Conservation (phyloP, 208 protist genomes). For the Trichomonas tenax region DNA sequence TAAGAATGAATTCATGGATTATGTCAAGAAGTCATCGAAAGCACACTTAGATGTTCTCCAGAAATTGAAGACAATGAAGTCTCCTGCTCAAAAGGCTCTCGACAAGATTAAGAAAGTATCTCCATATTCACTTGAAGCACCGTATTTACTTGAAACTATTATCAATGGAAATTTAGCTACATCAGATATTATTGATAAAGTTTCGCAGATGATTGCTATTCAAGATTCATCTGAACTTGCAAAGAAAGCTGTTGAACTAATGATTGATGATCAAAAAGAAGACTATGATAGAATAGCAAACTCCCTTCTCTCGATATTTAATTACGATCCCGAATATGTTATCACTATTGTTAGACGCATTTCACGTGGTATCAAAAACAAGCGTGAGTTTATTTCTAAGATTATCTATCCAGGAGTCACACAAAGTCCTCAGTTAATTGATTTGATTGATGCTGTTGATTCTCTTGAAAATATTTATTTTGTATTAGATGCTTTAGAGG, state of each 20-base stretch:
- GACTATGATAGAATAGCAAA: not conserved
- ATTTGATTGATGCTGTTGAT: not conserved
- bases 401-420: not conserved
- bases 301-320: not conserved
- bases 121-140: not conserved
- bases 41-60: not conserved
- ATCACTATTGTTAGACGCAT: not conserved
- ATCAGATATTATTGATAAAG: not conserved
- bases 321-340: not conserved
- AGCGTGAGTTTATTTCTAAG: not conserved
- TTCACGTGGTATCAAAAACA: not conserved
- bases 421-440: not conserved
- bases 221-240: not conserved
- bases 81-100: not conserved
- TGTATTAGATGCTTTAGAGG: not conserved
- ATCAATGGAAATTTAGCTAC: not conserved
- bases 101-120: not conserved
- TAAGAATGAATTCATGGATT: not conserved
- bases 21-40: not conserved
- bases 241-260: not conserved
- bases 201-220: not conserved
- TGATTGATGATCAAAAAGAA: not conserved
- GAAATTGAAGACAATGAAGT: not conserved
- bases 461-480: not conserved
- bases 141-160: not conserved